These are phyloP conservation scores for Claviceps sp. DNA, from an alignment of 2,329 filamentous ascomycete species.

Conservation along the genomic window DNA sequence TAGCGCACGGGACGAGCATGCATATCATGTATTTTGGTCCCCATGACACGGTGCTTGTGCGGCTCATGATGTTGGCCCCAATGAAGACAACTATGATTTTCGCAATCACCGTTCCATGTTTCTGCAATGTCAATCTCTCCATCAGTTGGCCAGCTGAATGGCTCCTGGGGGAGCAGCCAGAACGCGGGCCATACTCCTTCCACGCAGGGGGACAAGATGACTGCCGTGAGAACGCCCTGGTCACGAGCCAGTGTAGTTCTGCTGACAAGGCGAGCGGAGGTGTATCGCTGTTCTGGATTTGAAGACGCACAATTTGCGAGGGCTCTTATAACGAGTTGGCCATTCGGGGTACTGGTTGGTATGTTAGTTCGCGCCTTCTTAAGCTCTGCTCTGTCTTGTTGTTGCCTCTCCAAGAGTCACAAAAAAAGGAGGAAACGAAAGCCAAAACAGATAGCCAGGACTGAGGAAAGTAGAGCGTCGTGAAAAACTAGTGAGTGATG, in stretches of 20 bases:
- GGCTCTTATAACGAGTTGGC: constrained; percentile 38
- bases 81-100: constrained; percentile 44
- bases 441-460: background rate
- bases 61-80: constrained; percentile 44
- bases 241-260: constrained; percentile 35
- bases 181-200: constrained; percentile 48
- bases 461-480: no score
- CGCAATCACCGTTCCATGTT: constrained; percentile 43
- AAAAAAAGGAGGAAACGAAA: background rate
- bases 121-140: constrained; percentile 49
- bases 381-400: background rate
- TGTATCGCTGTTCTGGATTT: constrained; percentile 31
- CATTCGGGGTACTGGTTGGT: constrained; percentile 28
- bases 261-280: constrained; percentile 41
- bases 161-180: constrained; percentile 45
- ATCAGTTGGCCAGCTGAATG: constrained; percentile 44
- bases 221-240: constrained; percentile 37
- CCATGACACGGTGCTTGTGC: constrained; percentile 41
- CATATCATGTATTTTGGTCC: constrained; percentile 37
- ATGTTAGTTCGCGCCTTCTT: background rate
- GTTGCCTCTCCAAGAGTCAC: background rate
- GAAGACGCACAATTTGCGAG: constrained; percentile 23
- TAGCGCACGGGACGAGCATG: constrained; percentile 32
- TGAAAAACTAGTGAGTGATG: no score
- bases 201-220: constrained; percentile 38